Evolutionary conservation across 208 protist species (phyloP), one percentile per base, ranked within the genome.

Genomic region (Trypanosoma theileri): DNA sequence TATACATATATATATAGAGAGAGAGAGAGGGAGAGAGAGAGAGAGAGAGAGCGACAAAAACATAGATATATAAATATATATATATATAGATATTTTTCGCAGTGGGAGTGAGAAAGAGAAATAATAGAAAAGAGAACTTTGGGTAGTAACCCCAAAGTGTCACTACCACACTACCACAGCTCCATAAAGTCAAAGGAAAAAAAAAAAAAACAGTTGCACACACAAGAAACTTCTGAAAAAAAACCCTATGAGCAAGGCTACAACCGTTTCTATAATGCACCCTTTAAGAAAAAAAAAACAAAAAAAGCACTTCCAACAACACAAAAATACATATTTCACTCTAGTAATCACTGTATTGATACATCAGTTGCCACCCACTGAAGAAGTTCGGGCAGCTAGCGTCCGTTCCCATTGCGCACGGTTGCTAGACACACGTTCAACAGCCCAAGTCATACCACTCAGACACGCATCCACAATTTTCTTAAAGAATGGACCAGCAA

Each of bases 381-480:
- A 71, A 2, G 57, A 1, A 16, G 19, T 22, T 41, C 45, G 46
- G 46, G n/a, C 41, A 50, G 13, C 41, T 3, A 95, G 77, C n/a
- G 88, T 78, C 0, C 41, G 59, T 66, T 95, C 78, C 86, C 86
- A 95, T 62, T 77, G 45, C 13, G 77, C 79, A 58, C 85, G 78
- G 57, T 95, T 95, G 11, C 42, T 66, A 6, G 56, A 67, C 9
- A 91, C 59, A 58, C 83, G 83, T 31, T 95, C 89, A 16, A 92
- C 82, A 44, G 84, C 89, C 84, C 85, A 94, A 59, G 89, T 71
- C 89, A 94, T 94, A 19, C 80, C 86, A n/a, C 77, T 64, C 50
- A 91, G 80, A 16, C 85, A 66, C 14, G 53, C 57, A 12, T 58
- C 59, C 10, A 90, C 85, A 57, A 94, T 81, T 17, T 88, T 82